These are phyloP conservation scores for Penicillium sp. DNA, from an alignment of 2,329 filamentous ascomycete genomes.

Conservation along the genomic window DNA sequence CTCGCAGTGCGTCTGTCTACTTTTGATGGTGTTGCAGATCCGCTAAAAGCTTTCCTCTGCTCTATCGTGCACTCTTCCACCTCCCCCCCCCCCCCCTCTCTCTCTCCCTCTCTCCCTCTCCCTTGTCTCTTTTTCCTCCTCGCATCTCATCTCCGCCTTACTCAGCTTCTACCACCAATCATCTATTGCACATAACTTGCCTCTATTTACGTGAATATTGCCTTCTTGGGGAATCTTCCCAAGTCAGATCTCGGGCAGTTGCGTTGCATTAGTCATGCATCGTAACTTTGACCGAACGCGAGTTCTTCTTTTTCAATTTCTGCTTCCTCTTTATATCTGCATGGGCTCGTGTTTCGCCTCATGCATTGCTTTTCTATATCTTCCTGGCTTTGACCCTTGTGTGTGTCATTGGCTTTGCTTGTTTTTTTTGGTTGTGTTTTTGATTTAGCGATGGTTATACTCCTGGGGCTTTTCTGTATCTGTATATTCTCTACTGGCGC, in stretches of 20 bases:
- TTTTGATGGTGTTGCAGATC: not conserved
- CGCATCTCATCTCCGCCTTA: not conserved
- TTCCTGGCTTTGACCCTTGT: not conserved
- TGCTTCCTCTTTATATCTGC: not conserved
- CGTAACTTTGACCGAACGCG: not conserved
- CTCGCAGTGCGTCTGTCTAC: not conserved
- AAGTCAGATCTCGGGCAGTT: not conserved
- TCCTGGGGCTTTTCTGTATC: slow-evolving; percentile 13
- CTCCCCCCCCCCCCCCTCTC: not conserved
- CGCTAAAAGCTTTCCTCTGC: slow-evolving; percentile 1
- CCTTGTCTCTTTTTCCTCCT: not conserved
- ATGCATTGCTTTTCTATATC: too few relatives aligned
- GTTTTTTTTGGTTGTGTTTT: slow-evolving; percentile 3
- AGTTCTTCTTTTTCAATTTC: not conserved
- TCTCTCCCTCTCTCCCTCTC: not conserved
- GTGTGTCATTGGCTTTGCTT: not conserved
- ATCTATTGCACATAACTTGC: not conserved
- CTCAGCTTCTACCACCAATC: not conserved
- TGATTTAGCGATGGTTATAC: slow-evolving; percentile 14
- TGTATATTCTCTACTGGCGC: slow-evolving; percentile 5
- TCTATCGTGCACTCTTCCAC: too few relatives aligned
- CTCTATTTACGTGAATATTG: not conserved
- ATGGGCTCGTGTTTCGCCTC: too few relatives aligned
- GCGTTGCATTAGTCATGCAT: not conserved
- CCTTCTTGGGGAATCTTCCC: not conserved